Conservation (phyloP, 441 rosid species). For the Syzygium syzygioides region DNA sequence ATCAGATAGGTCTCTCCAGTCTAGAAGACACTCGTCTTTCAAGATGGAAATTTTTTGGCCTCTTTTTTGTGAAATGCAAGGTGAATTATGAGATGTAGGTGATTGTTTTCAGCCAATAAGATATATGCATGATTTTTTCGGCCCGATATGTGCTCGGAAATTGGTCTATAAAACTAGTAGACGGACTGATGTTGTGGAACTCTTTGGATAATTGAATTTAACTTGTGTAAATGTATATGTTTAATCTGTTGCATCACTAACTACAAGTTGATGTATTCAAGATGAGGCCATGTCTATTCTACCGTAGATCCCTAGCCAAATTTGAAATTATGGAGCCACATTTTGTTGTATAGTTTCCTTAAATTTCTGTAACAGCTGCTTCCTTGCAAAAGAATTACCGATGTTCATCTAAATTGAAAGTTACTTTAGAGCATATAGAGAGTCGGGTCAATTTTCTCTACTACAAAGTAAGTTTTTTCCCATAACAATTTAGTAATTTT, state of each 20-base stretch:
- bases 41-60: not conserved
- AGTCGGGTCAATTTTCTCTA: not conserved
- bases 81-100: not conserved
- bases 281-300: not conserved
- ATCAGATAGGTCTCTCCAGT: not conserved
- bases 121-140: not conserved
- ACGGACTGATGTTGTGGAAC: not conserved
- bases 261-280: not conserved
- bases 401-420: not conserved
- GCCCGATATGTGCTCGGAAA: not conserved
- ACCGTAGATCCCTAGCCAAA: not conserved
- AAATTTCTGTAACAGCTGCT: not conserved
- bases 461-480: not conserved
- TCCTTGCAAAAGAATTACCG: not conserved
- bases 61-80: not conserved
- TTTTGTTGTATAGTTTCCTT: not conserved
- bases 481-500: not conserved
- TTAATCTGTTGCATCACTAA: not conserved
- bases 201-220: not conserved
- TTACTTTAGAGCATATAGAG: not conserved
- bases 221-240: not conserved
- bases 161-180: not conserved
- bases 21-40: not conserved
- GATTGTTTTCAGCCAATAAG: not conserved
- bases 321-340: not conserved